Conservation (phyloP, 2,329 filamentous ascomycete genomes). For the Orbilia oligospora region DNA sequence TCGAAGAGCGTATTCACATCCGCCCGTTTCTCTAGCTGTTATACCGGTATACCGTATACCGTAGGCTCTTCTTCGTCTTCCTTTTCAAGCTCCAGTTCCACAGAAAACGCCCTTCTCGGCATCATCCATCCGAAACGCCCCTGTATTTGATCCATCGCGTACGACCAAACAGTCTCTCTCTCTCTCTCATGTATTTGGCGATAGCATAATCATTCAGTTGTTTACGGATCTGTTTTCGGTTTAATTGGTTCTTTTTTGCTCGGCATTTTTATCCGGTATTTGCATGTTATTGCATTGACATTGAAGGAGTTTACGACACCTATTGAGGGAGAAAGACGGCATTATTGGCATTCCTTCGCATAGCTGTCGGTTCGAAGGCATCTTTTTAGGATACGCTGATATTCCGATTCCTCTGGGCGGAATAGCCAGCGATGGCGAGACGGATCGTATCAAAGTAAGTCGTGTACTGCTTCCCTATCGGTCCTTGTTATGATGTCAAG, state of each 20-base stretch:
- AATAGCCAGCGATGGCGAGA: conserved; percentile 54
- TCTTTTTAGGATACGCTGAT: not conserved
- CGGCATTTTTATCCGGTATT: conserved; percentile 3
- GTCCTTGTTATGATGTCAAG: not conserved
- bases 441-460: conserved; percentile 56
- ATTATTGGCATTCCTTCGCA: not conserved
- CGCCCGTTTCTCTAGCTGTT: too few relatives aligned
- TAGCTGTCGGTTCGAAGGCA: not conserved
- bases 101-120: conserved; percentile 8
- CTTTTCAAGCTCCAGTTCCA: conserved; percentile 16
- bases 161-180: not conserved
- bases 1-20: too few relatives aligned
- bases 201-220: conserved; percentile 1
- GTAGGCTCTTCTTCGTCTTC: not conserved
- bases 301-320: conserved; percentile 2
- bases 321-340: not conserved
- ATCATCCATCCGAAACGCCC: conserved; percentile 11
- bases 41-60: not conserved
- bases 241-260: not conserved
- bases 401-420: not conserved
- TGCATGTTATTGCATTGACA: not conserved
- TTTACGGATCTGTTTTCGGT: too few relatives aligned
- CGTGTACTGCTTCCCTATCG: not conserved
- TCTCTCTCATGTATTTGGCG: conserved; percentile 7
- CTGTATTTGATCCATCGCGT: not conserved